Evolutionary conservation across 75 land plant genomes (phyloP).

Genomic region (Sequoia sempervirens): DNA sequence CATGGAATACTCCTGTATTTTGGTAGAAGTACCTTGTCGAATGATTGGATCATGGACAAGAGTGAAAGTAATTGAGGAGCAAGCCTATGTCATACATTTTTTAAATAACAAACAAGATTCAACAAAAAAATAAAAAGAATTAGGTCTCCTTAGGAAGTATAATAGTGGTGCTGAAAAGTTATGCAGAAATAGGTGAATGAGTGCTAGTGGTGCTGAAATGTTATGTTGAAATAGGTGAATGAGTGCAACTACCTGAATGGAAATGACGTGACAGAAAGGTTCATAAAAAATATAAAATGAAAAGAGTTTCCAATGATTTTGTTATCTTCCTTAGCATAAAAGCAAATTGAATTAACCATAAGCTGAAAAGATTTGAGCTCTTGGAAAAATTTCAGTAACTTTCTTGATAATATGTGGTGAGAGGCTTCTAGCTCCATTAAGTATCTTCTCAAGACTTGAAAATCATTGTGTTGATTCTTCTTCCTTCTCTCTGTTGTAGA

Average conservation of each 20-base stretch:
- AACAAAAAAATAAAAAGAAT: background rate
- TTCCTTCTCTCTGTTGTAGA: constrained; percentile 10
- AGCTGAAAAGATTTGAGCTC: too few species aligned
- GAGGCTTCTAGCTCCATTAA: too few species aligned
- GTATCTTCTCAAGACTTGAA: constrained; percentile 32
- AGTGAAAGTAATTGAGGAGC: too few species aligned
- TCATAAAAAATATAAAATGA: background rate
- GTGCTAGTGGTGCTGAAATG: too few species aligned
- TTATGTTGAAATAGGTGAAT: too few species aligned
- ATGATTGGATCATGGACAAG: too few species aligned
- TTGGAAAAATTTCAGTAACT: too few species aligned
- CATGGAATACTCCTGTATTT: too few species aligned
- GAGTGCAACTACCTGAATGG: background rate
- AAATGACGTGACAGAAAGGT: background rate
- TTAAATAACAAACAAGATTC: too few species aligned
- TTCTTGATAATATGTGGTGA: too few species aligned
- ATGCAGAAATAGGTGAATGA: background rate
- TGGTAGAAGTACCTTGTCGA: too few species aligned
- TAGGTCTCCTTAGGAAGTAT: background rate
- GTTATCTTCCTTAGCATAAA: background rate
- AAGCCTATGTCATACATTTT: too few species aligned
- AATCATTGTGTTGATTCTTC: constrained; percentile 15
- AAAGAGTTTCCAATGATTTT: background rate
- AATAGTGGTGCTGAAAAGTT: background rate
- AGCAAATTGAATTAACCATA: background rate